These are phyloP conservation scores for Royoungia palumana DNA, from an alignment of 768 basidiomycete genomes.

Conservation along the genomic window DNA sequence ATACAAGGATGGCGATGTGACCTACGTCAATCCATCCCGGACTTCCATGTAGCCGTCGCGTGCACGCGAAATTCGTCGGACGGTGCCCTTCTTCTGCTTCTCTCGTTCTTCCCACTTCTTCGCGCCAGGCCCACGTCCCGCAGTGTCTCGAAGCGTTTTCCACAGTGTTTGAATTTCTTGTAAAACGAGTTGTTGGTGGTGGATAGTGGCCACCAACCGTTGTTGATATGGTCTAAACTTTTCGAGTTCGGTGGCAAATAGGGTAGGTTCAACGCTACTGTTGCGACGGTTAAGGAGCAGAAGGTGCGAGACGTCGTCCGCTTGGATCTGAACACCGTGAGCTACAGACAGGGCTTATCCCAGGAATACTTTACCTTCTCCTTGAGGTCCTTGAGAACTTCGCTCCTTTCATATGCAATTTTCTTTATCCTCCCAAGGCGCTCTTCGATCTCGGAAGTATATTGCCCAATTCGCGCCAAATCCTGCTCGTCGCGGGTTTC, in stretches of 20 bases:
- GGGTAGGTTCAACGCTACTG: constrained; percentile 72
- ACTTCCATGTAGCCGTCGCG: constrained; percentile 86
- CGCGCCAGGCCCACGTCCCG: constrained; percentile 73
- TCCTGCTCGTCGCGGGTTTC: constrained; percentile 66
- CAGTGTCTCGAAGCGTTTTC: constrained; percentile 68
- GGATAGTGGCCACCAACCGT: constrained; percentile 71
- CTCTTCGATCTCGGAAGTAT: constrained; percentile 76
- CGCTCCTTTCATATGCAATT: constrained; percentile 79
- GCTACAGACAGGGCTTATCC: background rate
- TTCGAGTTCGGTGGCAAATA: constrained; percentile 92
- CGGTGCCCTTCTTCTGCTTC: constrained; percentile 70
- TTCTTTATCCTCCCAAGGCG: constrained; percentile 73
- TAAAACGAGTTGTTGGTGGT: constrained; percentile 69
- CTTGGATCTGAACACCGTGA: constrained; percentile 66
- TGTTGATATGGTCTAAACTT: constrained; percentile 93
- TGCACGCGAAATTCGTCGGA: constrained; percentile 68
- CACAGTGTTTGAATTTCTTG: constrained; percentile 75
- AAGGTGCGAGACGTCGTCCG: constrained; percentile 94
- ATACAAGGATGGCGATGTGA: constrained; percentile 18
- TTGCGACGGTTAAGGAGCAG: constrained; percentile 89
- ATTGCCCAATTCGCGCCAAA: constrained; percentile 58
- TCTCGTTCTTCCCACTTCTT: constrained; percentile 82
- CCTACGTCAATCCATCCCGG: constrained; percentile 77
- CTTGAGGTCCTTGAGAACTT: constrained; percentile 90
- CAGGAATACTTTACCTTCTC: constrained; percentile 64